These are phyloP conservation scores for Linnemannia elongata DNA, from an alignment of 192 early-diverging fungal species.

Conservation along the genomic window DNA sequence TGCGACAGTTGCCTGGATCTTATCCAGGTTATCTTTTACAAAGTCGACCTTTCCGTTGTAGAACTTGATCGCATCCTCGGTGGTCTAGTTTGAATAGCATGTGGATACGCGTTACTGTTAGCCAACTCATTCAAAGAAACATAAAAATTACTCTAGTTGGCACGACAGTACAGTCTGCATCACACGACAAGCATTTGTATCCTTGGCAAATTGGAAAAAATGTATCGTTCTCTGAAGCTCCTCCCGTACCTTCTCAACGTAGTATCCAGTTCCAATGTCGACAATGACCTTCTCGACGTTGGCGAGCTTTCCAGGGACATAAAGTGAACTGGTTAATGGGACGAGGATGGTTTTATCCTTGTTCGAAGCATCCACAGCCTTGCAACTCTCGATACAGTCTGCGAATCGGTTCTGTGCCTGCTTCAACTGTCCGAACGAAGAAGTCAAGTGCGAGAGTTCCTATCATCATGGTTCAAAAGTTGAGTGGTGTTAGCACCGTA, in stretches of 20 bases:
- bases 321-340: slow-evolving; percentile 88
- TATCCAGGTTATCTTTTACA: slow-evolving; percentile 84
- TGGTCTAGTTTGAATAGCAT: slow-evolving; percentile 57
- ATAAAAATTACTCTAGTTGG: background rate
- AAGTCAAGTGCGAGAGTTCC: slow-evolving; percentile 90
- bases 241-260: slow-evolving; percentile 85
- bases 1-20: slow-evolving; percentile 84
- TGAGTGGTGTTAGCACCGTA: too few species aligned
- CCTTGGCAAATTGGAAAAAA: background rate
- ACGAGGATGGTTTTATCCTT: slow-evolving; percentile 77
- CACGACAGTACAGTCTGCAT: background rate
- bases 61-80: slow-evolving; percentile 84
- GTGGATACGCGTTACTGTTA: background rate
- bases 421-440: slow-evolving; percentile 89
- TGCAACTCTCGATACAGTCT: slow-evolving; percentile 84
- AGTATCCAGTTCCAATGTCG: slow-evolving; percentile 97
- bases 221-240: too few species aligned
- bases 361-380: slow-evolving; percentile 63
- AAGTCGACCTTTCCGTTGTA: slow-evolving; percentile 88
- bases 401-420: slow-evolving; percentile 88
- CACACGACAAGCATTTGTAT: background rate
- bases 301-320: slow-evolving; percentile 90
- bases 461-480: slow-evolving; percentile 27
- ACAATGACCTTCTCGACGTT: slow-evolving; percentile 90
- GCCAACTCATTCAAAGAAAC: background rate